A percentile compares a stretch with the other conserved stretches of the same genome.
These are phyloP conservation scores for Claviceps humidiphila DNA, from an alignment of 2,329 filamentous ascomycete species.

Conservation along the genomic window DNA sequence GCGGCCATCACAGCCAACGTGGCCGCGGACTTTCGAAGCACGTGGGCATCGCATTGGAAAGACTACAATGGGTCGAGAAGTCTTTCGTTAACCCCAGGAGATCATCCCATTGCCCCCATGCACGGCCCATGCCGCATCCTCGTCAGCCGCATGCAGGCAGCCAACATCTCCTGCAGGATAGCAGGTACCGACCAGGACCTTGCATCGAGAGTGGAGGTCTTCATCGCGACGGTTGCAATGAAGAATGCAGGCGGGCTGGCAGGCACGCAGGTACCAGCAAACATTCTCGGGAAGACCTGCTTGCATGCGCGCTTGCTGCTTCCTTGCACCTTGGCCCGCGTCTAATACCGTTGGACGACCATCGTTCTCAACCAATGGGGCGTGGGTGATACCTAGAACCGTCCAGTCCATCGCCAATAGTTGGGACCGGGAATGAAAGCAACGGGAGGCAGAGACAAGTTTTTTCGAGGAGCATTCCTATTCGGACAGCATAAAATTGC, in stretches of 20 bases:
- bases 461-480: too few relatives aligned
- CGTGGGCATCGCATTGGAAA: not conserved
- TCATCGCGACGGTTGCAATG: not conserved
- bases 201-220: not conserved
- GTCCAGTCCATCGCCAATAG: not conserved
- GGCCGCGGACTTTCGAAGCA: not conserved
- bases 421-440: too few relatives aligned
- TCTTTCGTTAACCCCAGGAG: not conserved
- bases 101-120: not conserved
- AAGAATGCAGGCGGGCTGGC: not conserved
- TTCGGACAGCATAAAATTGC: too few relatives aligned
- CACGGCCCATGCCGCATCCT: not conserved
- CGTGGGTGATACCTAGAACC: not conserved
- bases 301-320: not conserved
- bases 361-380: not conserved
- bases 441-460: not conserved
- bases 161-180: not conserved
- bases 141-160: not conserved
- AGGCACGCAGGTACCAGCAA: constrained; percentile 2
- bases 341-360: not conserved
- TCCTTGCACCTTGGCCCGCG: not conserved
- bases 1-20: too few relatives aligned
- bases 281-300: not conserved
- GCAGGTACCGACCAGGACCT: not conserved
- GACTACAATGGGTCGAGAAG: too few relatives aligned